Evolutionary conservation across 2,329 filamentous ascomycete species (phyloP), one percentile per base, ranked within the genome.

Genomic region (Verticillium nonalfalfae): DNA sequence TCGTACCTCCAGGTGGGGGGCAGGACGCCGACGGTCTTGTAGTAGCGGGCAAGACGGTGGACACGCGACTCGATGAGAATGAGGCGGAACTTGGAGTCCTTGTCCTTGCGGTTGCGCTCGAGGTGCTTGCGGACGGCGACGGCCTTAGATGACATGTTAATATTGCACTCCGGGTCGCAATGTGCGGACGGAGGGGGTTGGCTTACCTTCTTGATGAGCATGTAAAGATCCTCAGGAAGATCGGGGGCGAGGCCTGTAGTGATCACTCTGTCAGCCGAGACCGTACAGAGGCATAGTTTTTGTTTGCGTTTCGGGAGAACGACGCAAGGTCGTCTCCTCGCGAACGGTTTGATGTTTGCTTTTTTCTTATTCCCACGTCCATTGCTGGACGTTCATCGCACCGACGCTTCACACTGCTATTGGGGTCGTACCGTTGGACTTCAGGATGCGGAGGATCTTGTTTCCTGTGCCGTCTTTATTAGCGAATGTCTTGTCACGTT

Each of bases 41-140:
- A 99, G 90, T 98, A 98, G 73, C 95, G 90, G 78, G 93, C 95
- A 72, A 99, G 90, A 85, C 95, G 94, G 90, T 99, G 95, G 83
- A 99, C 98, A 83, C 96, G 92, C 79, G 95, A 98, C 88, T 99
- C 95, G 83, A 99, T 96, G 74, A 99, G 90, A 94, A 99, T 99
- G 70, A 99, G 91, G 78, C 95, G 94, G 91, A 99, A 99, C 88
- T 99, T 99, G 86, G 90, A 91, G 87, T 99, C 95, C 87, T 93
- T 96, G 88, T 99, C 95, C 89, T 99, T 99, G 84, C 95, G 94
- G 90, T 99, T 99, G 83, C 92, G 92, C 89, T 97, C 93, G 72
- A 99, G 92, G 85, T 99, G 96, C 91, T 99, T 99, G 85, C 95
- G 94, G 85, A 99, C 95, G 78, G 93, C 90, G 74, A 97, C 93